Evolutionary conservation across 1,284 basidiomycete species (phyloP), one percentile per base, ranked within the genome.

Genomic region (Moniliophthora roreri): DNA sequence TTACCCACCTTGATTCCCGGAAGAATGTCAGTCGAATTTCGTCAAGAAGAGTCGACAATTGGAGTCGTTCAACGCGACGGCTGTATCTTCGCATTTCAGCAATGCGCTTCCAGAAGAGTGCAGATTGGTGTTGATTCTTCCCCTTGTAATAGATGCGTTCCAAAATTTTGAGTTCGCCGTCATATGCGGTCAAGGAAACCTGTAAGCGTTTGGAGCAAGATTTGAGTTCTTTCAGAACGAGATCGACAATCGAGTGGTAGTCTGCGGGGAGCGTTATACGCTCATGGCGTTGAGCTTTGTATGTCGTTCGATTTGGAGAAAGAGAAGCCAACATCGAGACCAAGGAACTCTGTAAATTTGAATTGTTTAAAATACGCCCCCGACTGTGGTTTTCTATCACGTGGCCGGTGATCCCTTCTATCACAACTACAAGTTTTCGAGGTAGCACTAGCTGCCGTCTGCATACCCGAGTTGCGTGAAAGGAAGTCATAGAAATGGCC

Each of bases 101-200:
- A 13, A 86, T 71, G 32, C 80, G 81, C 62, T 79, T 77, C 86
- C 87, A 91, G 64, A 88, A 90, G 9, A 89, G 67, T 26, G 89
- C 79, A 15, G 74, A 65, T 24, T 85, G 80, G 62, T 92, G 90
- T 63, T 92, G 88, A 61, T 90, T 91, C 63, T 87, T 89, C 55
- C 81, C 82, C 62, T 89, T 89, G 70, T 92, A 92, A 64, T 85
- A 87, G 1, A 91, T 62, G 55, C 86, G 75, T 60, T 86, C 82
- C 24, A 91, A 70, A 21, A 88, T 63, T 48, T 77, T 76, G 13
- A 82, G 63, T 60, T 92, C 89, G 38, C 80, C 77, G 2, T 68
- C 64, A 50, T 81, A 77, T 16, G 69, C 63, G 36, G 69, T 63
- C 38, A 81, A 59, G 16, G 72, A 67, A 24, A 72, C 62, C 46